These are phyloP conservation scores for Xylaria sp. DNA, from an alignment of 2,329 filamentous ascomycete genomes.

Conservation along the genomic window DNA sequence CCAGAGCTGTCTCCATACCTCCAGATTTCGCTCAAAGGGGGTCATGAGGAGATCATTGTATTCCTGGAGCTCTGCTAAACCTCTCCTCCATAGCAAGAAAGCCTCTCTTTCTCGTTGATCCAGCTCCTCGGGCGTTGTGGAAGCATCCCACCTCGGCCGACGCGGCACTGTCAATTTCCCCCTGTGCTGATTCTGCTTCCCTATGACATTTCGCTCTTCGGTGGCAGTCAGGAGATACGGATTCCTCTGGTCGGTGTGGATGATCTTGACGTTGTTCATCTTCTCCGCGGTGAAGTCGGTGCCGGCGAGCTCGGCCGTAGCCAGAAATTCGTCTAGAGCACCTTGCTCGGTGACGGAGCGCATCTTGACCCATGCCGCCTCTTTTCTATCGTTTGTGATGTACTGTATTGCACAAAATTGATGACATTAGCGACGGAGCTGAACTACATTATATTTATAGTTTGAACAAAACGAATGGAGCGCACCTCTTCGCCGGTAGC, in stretches of 20 bases:
- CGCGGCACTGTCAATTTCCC: slow-evolving; percentile 86
- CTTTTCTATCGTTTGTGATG: slow-evolving; percentile 88
- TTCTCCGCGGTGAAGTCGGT: slow-evolving; percentile 99
- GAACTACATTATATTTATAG: neutral
- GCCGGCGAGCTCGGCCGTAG: slow-evolving; percentile 94
- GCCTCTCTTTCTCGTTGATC: slow-evolving; percentile 82
- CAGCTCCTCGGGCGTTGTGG: slow-evolving; percentile 84
- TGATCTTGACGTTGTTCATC: slow-evolving; percentile 99
- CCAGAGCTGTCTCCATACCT: slow-evolving; percentile 98
- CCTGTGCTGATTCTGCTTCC: slow-evolving; percentile 86
- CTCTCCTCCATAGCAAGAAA: slow-evolving; percentile 88
- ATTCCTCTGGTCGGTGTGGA: slow-evolving; percentile 95
- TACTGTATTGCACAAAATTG: slow-evolving; percentile 65
- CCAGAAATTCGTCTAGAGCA: slow-evolving; percentile 94
- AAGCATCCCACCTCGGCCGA: slow-evolving; percentile 87
- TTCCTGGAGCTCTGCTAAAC: slow-evolving; percentile 91
- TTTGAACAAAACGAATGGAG: neutral
- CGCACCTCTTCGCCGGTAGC: slow-evolving; percentile 79
- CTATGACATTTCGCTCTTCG: slow-evolving; percentile 81
- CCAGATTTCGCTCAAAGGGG: slow-evolving; percentile 95
- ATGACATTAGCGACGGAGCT: slow-evolving; percentile 16
- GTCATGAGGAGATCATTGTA: slow-evolving; percentile 96
- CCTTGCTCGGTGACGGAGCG: slow-evolving; percentile 97
- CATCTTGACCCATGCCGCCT: slow-evolving; percentile 99
- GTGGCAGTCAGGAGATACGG: slow-evolving; percentile 87